Base-by-base conservation (phyloP, 2,329 filamentous ascomycete genomes). In the Amylocarpus encephaloides region DNA sequence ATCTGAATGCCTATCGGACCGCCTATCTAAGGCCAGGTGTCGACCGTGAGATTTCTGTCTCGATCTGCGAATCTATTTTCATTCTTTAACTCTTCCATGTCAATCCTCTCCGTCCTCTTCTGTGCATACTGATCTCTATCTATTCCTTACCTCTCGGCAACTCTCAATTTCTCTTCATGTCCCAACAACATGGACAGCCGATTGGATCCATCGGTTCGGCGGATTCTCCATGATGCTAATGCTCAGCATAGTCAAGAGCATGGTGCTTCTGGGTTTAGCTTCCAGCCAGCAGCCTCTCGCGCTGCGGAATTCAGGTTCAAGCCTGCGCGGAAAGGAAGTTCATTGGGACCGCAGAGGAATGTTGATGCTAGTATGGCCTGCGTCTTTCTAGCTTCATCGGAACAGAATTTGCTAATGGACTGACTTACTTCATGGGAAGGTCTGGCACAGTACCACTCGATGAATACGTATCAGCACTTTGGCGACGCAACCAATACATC, bases 131-230 rank as follows among this genome's bases (percentile, higher is more conserved):
- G 12, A 36, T 36, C 34, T 36, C 34, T n/a, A 36, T 36, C 19
- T 43, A 16, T 19, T 6, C 43, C 16, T 29, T 3, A 29, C 18
- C 13, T 11, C 15, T 10, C 26, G n/a, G 30, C 29, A 4, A 26
- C 22, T 26, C 9, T 36, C 12, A 36, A 34, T 26, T 30, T 32
- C 43, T 54, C 33, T n/a, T 33, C 9, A 36, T 34, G 18, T 13
- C 29, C 15, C 16, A 19, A 18, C 40, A 57, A 41, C n/a, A 59
- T 61, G 55, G 54, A 48, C 15, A 12, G 36, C 43, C 29, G 26
- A 9, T 30, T 48, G 10, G 57, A 64, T 53, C 52, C 51, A 43
- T 49, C 56, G 47, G 43, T 58, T 18, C 61, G 63, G 43, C 54
- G 53, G 9, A 58, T 61, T 39, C 42, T 58, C 44, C 50, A 52